Percentiles rank a stretch among this genome's conserved stretches.
Evolutionary conservation across 768 basidiomycete species (phyloP).

Genomic region (Lentinula lateritia): DNA sequence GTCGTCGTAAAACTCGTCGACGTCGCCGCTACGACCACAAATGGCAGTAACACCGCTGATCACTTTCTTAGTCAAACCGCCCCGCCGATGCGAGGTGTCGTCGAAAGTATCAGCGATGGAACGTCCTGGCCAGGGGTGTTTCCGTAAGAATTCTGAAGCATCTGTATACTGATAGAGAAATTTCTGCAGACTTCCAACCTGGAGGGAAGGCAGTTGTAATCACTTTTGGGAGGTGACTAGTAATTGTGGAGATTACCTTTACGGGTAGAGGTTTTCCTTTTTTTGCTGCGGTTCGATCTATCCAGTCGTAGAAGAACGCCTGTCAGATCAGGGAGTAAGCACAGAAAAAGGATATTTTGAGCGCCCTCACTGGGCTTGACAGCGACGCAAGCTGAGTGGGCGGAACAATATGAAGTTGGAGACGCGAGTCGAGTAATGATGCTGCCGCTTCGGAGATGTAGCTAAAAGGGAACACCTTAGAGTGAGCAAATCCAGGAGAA

Average conservation of each 20-base stretch:
- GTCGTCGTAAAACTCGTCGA: constrained; percentile 66
- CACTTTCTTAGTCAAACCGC: constrained; percentile 61
- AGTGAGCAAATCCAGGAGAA: neutral
- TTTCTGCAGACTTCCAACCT: constrained; percentile 73
- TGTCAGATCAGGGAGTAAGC: constrained; percentile 19
- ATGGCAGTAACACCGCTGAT: constrained; percentile 66
- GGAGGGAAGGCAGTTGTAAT: neutral
- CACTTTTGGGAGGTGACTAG: neutral
- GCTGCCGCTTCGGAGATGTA: constrained; percentile 90
- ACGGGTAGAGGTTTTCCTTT: constrained; percentile 81
- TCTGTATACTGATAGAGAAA: constrained; percentile 85
- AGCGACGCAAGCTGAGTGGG: constrained; percentile 79
- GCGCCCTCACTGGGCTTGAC: constrained; percentile 57
- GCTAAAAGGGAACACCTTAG: constrained; percentile 26
- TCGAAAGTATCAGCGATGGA: constrained; percentile 83
- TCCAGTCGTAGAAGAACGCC: constrained; percentile 93
- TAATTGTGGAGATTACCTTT: constrained; percentile 43
- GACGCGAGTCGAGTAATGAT: constrained; percentile 70
- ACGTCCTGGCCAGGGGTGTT: constrained; percentile 85
- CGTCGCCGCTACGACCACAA: constrained; percentile 81
- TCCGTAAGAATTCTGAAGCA: constrained; percentile 81
- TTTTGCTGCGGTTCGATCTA: constrained; percentile 75
- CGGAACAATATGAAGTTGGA: constrained; percentile 78
- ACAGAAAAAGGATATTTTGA: neutral
- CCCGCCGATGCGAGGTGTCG: constrained; percentile 74